Conservation (phyloP, 192 early-diverging fungal genomes). For the Pilaira anomala region DNA sequence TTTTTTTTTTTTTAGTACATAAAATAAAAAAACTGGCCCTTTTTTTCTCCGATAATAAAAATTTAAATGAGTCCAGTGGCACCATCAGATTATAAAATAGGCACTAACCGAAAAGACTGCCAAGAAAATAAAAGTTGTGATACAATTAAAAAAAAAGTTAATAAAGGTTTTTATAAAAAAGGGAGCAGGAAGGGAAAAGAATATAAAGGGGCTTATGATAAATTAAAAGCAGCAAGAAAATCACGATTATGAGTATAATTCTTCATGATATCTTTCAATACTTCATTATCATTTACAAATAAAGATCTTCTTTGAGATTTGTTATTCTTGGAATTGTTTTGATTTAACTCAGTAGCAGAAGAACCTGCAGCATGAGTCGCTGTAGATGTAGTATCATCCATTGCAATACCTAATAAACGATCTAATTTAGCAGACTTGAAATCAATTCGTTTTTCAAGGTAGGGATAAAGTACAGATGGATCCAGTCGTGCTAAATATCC, state of each 20-base stretch:
- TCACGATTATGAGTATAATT: slow-evolving; percentile 32
- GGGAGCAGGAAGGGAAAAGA: neutral
- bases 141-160: too few relatives aligned
- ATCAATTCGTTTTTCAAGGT: slow-evolving; percentile 85
- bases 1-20: too few relatives aligned
- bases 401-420: slow-evolving; percentile 43
- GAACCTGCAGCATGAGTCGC: neutral
- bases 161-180: neutral
- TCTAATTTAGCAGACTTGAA: slow-evolving; percentile 65
- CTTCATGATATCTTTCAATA: slow-evolving; percentile 39
- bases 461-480: slow-evolving; percentile 75
- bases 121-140: too few relatives aligned
- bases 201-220: slow-evolving; percentile 15
- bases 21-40: too few relatives aligned
- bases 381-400: slow-evolving; percentile 19
- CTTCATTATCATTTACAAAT: slow-evolving; percentile 38
- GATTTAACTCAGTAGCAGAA: neutral
- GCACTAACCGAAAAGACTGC: too few relatives aligned
- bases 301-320: slow-evolving; percentile 29
- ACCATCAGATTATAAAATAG: too few relatives aligned
- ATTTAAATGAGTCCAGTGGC: too few relatives aligned
- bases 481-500: slow-evolving; percentile 82
- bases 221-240: slow-evolving; percentile 34
- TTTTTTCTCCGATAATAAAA: too few relatives aligned
- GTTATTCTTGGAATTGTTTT: slow-evolving; percentile 3